These are phyloP conservation scores for Coemansia sp. DNA, from an alignment of 192 early-diverging fungal species.

Conservation along the genomic window DNA sequence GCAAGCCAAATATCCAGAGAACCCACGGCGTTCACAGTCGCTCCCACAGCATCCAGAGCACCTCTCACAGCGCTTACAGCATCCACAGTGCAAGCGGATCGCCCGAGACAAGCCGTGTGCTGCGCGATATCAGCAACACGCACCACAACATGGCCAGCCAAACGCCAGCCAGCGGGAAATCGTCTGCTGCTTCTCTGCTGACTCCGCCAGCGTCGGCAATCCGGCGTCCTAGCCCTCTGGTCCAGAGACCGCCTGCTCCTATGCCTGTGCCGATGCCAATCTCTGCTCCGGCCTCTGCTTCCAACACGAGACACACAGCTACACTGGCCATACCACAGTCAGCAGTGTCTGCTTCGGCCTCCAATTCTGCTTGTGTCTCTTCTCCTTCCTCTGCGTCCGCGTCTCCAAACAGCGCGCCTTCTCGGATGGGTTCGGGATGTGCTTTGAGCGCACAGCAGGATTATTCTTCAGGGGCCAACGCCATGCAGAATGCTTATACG, in stretches of 20 bases:
- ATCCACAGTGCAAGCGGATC: slow-evolving; percentile 1
- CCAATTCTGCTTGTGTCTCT: too few relatives aligned
- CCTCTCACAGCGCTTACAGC: slow-evolving; percentile 7
- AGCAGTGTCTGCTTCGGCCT: too few relatives aligned
- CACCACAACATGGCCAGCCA: slow-evolving; percentile 12
- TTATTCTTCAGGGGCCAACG: not conserved
- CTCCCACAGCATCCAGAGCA: not conserved
- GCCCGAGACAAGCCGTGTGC: slow-evolving; percentile 13
- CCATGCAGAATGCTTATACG: not conserved
- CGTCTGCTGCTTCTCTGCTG: slow-evolving; percentile 10
- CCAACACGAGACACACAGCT: not conserved
- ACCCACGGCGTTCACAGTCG: slow-evolving; percentile 3
- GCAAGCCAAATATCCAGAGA: not conserved
- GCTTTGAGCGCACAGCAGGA: not conserved
- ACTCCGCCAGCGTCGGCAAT: slow-evolving; percentile 35
- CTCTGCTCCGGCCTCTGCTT: not conserved
- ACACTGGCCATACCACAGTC: not conserved
- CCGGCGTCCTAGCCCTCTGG: slow-evolving; percentile 7
- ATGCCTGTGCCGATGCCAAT: not conserved
- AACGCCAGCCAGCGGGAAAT: not conserved
- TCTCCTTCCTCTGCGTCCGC: not conserved
- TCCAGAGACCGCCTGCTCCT: slow-evolving; percentile 4
- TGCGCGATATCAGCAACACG: slow-evolving; percentile 44
- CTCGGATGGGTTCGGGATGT: not conserved
- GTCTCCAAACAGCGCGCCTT: not conserved